Conservation (phyloP, 306 rosid species). For the Quercus berberidifolia region DNA sequence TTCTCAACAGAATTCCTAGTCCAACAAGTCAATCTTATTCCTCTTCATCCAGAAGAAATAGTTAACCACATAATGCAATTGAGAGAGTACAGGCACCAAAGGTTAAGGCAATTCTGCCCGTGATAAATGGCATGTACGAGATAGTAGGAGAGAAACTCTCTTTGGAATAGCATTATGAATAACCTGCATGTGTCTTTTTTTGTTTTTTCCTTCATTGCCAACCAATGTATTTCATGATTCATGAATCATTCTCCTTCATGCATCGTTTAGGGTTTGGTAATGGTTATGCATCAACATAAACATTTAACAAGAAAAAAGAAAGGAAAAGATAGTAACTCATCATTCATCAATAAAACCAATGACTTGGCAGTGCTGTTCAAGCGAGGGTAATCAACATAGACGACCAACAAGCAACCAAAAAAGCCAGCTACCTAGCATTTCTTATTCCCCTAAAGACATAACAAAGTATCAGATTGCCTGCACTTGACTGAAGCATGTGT, state of each 20-base stretch:
- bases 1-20: no score
- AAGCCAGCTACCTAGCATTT: neutral
- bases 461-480: neutral
- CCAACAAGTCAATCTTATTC: neutral
- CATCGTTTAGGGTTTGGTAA: neutral
- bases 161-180: neutral
- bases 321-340: no score
- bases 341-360: neutral
- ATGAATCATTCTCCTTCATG: neutral
- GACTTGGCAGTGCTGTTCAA: neutral
- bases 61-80: neutral
- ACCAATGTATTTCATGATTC: neutral
- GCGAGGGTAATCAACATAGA: neutral
- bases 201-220: neutral
- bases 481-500: neutral
- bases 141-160: no score
- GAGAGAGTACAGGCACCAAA: neutral
- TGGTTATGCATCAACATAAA: neutral
- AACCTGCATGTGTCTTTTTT: neutral
- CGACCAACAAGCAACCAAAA: neutral
- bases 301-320: neutral
- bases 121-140: no score
- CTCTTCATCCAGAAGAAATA: neutral
- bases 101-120: no score
- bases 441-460: neutral